Evolutionary conservation across 2,329 filamentous ascomycete species (phyloP).

Genomic region (Sporothrix schenckii): DNA sequence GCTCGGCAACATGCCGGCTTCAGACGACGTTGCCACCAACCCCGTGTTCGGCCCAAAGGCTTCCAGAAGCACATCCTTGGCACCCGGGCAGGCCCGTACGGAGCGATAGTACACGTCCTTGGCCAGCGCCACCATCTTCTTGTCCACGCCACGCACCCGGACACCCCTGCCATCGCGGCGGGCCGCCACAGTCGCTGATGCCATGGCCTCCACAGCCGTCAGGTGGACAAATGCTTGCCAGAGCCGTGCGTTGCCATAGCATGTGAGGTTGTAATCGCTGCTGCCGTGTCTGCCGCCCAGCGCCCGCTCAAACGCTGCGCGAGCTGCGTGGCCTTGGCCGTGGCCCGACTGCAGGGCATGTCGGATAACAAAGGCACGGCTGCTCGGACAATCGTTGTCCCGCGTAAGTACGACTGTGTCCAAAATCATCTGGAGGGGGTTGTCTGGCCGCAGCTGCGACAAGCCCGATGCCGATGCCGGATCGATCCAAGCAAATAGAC

Average conservation of each 20-base stretch:
- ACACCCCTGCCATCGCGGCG: constrained; percentile 34
- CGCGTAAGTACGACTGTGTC: constrained; percentile 52
- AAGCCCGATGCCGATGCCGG: constrained; percentile 42
- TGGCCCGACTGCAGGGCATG: constrained; percentile 54
- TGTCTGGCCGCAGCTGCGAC: constrained; percentile 64
- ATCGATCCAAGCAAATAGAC: constrained; percentile 74
- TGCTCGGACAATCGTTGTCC: constrained; percentile 48
- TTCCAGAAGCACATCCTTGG: constrained; percentile 56
- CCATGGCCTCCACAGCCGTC: constrained; percentile 28
- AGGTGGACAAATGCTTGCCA: constrained; percentile 58
- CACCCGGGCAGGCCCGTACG: constrained; percentile 53
- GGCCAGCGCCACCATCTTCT: constrained; percentile 37
- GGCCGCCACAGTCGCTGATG: constrained; percentile 41
- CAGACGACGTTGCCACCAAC: constrained; percentile 42
- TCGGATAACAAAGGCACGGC: constrained; percentile 55
- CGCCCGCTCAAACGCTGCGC: constrained; percentile 57
- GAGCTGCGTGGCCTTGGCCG: constrained; percentile 55
- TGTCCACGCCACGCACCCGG: constrained; percentile 37
- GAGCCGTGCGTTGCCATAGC: constrained; percentile 47
- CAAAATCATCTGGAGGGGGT: constrained; percentile 72
- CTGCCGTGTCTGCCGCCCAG: constrained; percentile 43
- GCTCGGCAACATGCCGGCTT: constrained; percentile 49
- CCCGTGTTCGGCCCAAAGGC: constrained; percentile 45
- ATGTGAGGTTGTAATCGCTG: constrained; percentile 13
- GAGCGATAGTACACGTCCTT: constrained; percentile 56